phyloP scores from a whole-genome alignment of 441 rosid genomes.

The Sinapis alba region DNA sequence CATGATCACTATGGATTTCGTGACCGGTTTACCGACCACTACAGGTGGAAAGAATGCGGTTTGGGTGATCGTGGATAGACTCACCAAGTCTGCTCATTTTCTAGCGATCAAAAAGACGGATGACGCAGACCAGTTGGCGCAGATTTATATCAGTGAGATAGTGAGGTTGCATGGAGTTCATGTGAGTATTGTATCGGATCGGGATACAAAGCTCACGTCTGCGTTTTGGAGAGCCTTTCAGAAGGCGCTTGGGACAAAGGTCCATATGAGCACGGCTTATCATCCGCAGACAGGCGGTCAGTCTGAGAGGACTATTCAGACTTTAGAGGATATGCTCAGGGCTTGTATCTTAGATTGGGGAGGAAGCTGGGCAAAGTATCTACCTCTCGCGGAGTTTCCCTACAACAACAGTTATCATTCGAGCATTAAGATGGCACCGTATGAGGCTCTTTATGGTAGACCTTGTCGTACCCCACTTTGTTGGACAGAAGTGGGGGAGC shows the following conservation, averaged over 20 bases:
- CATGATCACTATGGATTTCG: background rate
- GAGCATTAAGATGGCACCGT: background rate
- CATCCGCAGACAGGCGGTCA: background rate
- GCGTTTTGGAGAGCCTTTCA: background rate
- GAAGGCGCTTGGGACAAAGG: background rate
- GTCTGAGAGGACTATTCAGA: background rate
- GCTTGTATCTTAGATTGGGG: background rate
- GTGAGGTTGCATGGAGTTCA: background rate
- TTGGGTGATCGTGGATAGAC: background rate
- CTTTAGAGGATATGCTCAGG: background rate
- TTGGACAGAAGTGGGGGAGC: background rate
- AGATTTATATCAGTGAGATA: background rate
- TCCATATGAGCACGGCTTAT: background rate
- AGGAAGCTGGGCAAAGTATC: background rate
- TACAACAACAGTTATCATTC: background rate
- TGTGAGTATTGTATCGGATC: background rate
- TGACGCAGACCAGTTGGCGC: background rate
- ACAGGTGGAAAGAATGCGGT: background rate
- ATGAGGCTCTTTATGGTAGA: background rate
- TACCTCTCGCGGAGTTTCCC: background rate
- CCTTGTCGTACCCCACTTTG: background rate
- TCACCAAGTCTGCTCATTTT: background rate
- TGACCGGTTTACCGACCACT: background rate
- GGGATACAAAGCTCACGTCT: background rate
- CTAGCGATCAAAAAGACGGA: background rate